phyloP scores from a whole-genome alignment of 2,329 filamentous ascomycete species.

The Fusarium circinatum region DNA sequence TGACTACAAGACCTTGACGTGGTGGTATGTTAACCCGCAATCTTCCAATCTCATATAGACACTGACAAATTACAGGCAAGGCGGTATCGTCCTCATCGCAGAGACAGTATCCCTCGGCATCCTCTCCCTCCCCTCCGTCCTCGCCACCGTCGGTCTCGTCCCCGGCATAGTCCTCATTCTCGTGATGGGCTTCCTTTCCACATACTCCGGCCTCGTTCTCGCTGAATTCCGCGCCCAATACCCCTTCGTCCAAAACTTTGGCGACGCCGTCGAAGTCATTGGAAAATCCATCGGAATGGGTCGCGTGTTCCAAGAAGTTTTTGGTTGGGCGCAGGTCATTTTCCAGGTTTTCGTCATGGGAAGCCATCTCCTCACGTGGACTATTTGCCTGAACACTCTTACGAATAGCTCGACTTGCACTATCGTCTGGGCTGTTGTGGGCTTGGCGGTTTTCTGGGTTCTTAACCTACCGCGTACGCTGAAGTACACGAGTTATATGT shows the following conservation, averaged over 20 bases:
- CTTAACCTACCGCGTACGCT: conserved; percentile 71
- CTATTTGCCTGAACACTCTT: conserved; percentile 72
- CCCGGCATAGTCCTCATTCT: conserved; percentile 79
- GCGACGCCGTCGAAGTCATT: conserved; percentile 71
- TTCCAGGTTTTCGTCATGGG: conserved; percentile 76
- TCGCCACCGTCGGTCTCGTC: conserved; percentile 76
- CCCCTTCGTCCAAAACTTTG: conserved; percentile 74
- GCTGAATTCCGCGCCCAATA: conserved; percentile 79
- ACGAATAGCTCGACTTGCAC: conserved; percentile 70
- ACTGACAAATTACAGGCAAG: conserved; percentile 50
- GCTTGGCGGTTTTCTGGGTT: conserved; percentile 66
- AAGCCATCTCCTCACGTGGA: conserved; percentile 75
- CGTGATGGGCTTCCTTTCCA: conserved; percentile 73
- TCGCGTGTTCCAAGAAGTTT: conserved; percentile 64
- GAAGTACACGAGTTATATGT: conserved; percentile 70
- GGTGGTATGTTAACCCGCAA: conserved; percentile 47
- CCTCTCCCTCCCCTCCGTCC: conserved; percentile 80
- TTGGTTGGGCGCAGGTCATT: conserved; percentile 67
- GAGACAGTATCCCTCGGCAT: conserved; percentile 60
- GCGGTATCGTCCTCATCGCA: conserved; percentile 56
- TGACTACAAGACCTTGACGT: conserved; percentile 51
- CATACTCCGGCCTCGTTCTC: conserved; percentile 63
- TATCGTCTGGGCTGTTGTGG: conserved; percentile 71
- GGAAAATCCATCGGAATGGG: conserved; percentile 59
- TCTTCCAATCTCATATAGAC: too few species aligned